Base-by-base conservation (phyloP, 345 rosid species). In the Pelargonium nanum region DNA sequence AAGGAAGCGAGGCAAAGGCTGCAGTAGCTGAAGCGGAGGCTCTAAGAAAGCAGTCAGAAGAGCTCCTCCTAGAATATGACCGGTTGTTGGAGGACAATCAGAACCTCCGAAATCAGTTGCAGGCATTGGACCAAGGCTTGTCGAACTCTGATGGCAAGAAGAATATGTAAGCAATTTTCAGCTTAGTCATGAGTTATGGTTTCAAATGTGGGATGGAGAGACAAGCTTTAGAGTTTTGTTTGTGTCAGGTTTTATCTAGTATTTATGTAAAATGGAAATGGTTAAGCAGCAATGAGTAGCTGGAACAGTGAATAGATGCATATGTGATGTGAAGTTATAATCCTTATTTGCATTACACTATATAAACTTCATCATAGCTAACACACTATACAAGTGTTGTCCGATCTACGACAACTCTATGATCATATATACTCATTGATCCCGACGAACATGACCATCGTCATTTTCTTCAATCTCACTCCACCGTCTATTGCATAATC, bases 1-100 rank as follows among this genome's bases (percentile, higher is more conserved):
- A 81, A 74, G 77, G 69, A 5, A 75, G 79, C 40, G 87, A 82
- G 56, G 79, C 80, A n/a, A 76, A 82, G 58, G 62, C 76, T 22
- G 90, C 87, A 22, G 72, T 75, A 69, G 80, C 70, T 19, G 81
- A 85, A 71, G 84, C 83, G 23, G 83, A 75, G 68, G 84, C 95
- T 19, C 55, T 83, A 22, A 83, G 77, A 32, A 90, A 85, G 59
- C 88, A 82, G 72, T 85, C 90, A 0, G 92, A 90, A 68, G 95
- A 78, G 53, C 74, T 85, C 58, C 85, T 83, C 55, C 30, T 77
- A 19, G 92, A 90, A 77, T 79, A 82, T 69, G 95, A 83, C 58
- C 90, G 84, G 56, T 24, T 85, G 63, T 80, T 83, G 40, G 92
- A 74, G 24, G 88, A 87, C 69, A 90, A 90, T 70, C 95, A 85